A percentile compares a stretch with the other conserved stretches of the same genome.
phyloP scores from a whole-genome alignment of 805 yeast species.

The Candida wancherniae region DNA sequence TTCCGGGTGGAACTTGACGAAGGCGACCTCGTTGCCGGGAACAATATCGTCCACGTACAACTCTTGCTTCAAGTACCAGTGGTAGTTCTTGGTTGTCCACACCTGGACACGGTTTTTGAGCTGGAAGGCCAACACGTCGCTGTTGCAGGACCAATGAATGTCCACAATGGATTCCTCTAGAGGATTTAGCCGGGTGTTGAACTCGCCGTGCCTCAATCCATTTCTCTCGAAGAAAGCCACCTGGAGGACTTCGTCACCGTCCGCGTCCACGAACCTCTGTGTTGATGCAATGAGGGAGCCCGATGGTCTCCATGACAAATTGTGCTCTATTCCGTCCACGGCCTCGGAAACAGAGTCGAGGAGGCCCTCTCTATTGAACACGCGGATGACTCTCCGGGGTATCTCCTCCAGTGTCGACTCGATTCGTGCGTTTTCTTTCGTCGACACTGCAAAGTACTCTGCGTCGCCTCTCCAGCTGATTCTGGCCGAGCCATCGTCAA shows the following conservation, averaged over 20 bases:
- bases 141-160: slow-evolving; percentile 75
- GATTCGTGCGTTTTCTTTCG: slow-evolving; percentile 48
- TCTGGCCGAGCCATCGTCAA: slow-evolving; percentile 45
- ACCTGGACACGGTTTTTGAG: slow-evolving; percentile 62
- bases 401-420: slow-evolving; percentile 34
- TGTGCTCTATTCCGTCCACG: slow-evolving; percentile 71
- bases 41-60: slow-evolving; percentile 32
- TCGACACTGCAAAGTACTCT: slow-evolving; percentile 67
- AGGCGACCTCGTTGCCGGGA: slow-evolving; percentile 28
- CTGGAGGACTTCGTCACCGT: slow-evolving; percentile 43
- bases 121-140: slow-evolving; percentile 72
- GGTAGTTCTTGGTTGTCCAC: slow-evolving; percentile 90
- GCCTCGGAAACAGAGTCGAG: slow-evolving; percentile 86
- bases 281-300: slow-evolving; percentile 83
- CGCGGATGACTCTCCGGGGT: slow-evolving; percentile 74
- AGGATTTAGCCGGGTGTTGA: slow-evolving; percentile 59
- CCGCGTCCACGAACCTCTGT: slow-evolving; percentile 57
- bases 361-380: slow-evolving; percentile 73
- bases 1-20: slow-evolving; percentile 82
- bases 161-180: slow-evolving; percentile 40
- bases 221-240: slow-evolving; percentile 86
- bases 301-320: slow-evolving; percentile 83
- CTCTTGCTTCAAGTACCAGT: slow-evolving; percentile 92
- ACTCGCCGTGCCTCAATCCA: slow-evolving; percentile 88
- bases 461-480: slow-evolving; percentile 97